Conservation (phyloP, 176 grass and related monocot species). For the Musa beccarii region DNA sequence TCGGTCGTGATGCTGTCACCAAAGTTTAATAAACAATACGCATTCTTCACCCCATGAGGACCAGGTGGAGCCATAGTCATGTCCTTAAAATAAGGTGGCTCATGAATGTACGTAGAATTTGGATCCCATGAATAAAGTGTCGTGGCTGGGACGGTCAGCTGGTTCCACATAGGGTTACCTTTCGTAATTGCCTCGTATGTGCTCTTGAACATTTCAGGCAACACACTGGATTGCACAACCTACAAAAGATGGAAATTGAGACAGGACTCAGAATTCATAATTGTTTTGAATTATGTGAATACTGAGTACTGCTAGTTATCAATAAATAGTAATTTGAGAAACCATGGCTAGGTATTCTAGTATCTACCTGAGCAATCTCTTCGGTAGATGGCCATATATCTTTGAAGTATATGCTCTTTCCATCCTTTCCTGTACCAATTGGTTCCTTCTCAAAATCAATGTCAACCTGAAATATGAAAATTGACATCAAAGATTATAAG, state of each 20-base stretch:
- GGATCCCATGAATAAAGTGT: conserved; percentile 38
- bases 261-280: not conserved
- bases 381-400: conserved; percentile 97
- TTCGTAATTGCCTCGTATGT: conserved; percentile 38
- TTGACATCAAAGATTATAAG: not conserved
- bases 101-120: conserved; percentile 41
- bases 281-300: not conserved
- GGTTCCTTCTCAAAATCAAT: conserved; percentile 98
- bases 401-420: conserved; percentile 72
- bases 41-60: conserved; percentile 35
- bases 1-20: conserved; percentile 41
- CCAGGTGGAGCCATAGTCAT: conserved; percentile 41
- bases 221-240: conserved; percentile 32
- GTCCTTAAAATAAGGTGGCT: conserved; percentile 42
- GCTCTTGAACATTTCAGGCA: conserved; percentile 35
- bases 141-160: conserved; percentile 33
- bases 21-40: conserved; percentile 43
- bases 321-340: not conserved
- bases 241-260: not conserved
- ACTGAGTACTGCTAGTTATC: not conserved
- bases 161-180: conserved; percentile 57
- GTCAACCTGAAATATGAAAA: conserved; percentile 52
- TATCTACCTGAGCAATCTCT: conserved; percentile 75
- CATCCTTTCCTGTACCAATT: conserved; percentile 80
- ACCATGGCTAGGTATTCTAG: not conserved